phyloP scores from a whole-genome alignment of 2,329 filamentous ascomycete species.

The Aspergillus pseudoterreus region DNA sequence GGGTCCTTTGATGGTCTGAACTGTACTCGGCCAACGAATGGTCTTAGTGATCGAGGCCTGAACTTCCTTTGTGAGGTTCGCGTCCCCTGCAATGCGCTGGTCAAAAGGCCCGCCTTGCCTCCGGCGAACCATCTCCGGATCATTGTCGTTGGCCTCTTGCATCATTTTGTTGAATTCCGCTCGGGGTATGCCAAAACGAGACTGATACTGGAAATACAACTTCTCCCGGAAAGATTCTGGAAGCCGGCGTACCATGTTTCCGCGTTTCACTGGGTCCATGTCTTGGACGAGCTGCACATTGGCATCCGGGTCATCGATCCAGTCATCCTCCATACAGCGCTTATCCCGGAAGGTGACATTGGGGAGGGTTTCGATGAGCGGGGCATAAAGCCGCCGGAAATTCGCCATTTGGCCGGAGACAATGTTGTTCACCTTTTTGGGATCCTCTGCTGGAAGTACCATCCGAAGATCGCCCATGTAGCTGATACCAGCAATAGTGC shows the following conservation, averaged over 20 bases:
- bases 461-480: constrained; percentile 97
- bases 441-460: constrained; percentile 84
- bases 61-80: constrained; percentile 67
- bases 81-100: constrained; percentile 70
- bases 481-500: constrained; percentile 84
- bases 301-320: constrained; percentile 60
- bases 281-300: constrained; percentile 76
- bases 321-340: constrained; percentile 55
- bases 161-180: constrained; percentile 84
- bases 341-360: constrained; percentile 76
- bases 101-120: constrained; percentile 83
- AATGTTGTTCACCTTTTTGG: constrained; percentile 89
- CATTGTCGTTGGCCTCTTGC: constrained; percentile 66
- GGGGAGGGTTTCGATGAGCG: constrained; percentile 82
- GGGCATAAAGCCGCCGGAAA: constrained; percentile 87
- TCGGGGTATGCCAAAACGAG: constrained; percentile 80
- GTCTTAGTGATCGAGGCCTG: constrained; percentile 78
- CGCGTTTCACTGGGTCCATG: constrained; percentile 84
- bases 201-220: constrained; percentile 92
- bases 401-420: constrained; percentile 86
- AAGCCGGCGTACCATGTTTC: constrained; percentile 93
- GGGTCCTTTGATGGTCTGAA: constrained; percentile 79
- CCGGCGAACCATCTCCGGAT: constrained; percentile 62
- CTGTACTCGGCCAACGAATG: constrained; percentile 85
- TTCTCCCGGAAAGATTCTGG: constrained; percentile 83